These are phyloP conservation scores for Xerocomellus intermedius DNA, from an alignment of 768 basidiomycete genomes.

Conservation along the genomic window DNA sequence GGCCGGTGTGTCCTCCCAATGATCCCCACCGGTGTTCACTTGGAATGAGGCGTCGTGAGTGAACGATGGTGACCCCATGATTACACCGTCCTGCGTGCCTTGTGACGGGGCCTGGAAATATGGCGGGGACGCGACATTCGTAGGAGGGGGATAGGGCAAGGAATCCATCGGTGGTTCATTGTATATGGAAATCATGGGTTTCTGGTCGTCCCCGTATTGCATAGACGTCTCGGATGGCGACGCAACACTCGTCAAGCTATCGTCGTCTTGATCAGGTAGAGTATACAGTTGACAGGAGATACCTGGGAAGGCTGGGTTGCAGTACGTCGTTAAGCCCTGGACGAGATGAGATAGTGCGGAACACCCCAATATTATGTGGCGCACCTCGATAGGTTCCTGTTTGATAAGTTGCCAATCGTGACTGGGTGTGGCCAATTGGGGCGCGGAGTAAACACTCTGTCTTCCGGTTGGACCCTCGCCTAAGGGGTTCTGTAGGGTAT, in stretches of 20 bases:
- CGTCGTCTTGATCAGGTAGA: constrained; percentile 15
- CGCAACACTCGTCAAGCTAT: not conserved
- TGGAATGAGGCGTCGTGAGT: constrained; percentile 10
- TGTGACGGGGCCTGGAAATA: constrained; percentile 21
- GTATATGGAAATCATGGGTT: constrained; percentile 4
- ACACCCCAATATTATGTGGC: not conserved
- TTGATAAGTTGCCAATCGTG: constrained; percentile 25
- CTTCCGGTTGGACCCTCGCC: constrained; percentile 12
- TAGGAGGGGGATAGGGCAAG: constrained; percentile 30
- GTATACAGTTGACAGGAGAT: constrained; percentile 18
- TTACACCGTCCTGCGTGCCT: constrained; percentile 12
- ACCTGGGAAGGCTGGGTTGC: constrained; percentile 11
- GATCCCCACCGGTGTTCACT: constrained; percentile 8
- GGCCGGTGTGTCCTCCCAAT: constrained; percentile 22
- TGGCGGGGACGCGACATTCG: constrained; percentile 16
- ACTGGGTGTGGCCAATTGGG: not conserved
- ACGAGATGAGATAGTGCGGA: constrained; percentile 7
- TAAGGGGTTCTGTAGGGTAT: constrained; percentile 29
- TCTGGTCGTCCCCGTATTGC: constrained; percentile 15
- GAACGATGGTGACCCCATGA: constrained; percentile 16
- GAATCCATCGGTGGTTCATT: constrained; percentile 33
- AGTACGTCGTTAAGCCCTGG: constrained; percentile 9
- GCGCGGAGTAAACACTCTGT: not conserved
- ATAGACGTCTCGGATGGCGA: constrained; percentile 2
- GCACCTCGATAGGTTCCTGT: constrained; percentile 27